Evolutionary conservation across 1,284 basidiomycete species (phyloP).

Genomic region (Cryptococcus sp.): DNA sequence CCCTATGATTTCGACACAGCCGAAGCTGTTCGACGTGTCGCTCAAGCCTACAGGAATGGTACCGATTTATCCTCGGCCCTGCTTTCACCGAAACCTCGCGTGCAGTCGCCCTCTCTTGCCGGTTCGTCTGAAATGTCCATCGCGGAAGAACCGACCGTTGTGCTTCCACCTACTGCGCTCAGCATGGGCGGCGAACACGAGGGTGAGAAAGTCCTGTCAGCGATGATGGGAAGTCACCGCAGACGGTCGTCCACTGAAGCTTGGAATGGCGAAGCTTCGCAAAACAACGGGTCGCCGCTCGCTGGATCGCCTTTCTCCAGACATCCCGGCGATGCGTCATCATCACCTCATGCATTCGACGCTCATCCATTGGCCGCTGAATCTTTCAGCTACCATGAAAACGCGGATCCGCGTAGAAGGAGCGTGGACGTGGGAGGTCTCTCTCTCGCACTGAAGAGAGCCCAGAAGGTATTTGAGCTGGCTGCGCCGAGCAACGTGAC

Average conservation of each 20-base stretch:
- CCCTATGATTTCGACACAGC: constrained; percentile 42
- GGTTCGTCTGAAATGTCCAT: background rate
- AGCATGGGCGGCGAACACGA: constrained; percentile 42
- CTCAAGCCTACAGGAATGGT: constrained; percentile 31
- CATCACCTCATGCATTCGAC: background rate
- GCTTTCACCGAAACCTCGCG: background rate
- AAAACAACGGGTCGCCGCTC: constrained; percentile 3
- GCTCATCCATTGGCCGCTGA: background rate
- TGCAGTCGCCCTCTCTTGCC: constrained; percentile 3
- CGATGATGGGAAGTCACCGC: constrained; percentile 14
- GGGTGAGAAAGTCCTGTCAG: constrained; percentile 39
- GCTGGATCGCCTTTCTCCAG: background rate
- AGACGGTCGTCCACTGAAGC: constrained; percentile 8
- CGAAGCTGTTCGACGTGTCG: constrained; percentile 31
- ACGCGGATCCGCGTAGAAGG: constrained; percentile 56
- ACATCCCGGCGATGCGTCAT: background rate
- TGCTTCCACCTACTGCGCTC: constrained; percentile 45
- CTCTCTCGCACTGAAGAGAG: constrained; percentile 68
- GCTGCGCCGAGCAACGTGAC: background rate
- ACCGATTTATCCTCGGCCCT: constrained; percentile 13
- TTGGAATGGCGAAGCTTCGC: constrained; percentile 7
- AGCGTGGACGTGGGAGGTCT: constrained; percentile 84
- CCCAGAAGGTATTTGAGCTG: constrained; percentile 6
- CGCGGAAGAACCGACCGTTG: constrained; percentile 24
- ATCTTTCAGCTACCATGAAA: constrained; percentile 12